These are phyloP conservation scores for Cicer judaicum DNA, from an alignment of 306 rosid genomes.

Conservation along the genomic window DNA sequence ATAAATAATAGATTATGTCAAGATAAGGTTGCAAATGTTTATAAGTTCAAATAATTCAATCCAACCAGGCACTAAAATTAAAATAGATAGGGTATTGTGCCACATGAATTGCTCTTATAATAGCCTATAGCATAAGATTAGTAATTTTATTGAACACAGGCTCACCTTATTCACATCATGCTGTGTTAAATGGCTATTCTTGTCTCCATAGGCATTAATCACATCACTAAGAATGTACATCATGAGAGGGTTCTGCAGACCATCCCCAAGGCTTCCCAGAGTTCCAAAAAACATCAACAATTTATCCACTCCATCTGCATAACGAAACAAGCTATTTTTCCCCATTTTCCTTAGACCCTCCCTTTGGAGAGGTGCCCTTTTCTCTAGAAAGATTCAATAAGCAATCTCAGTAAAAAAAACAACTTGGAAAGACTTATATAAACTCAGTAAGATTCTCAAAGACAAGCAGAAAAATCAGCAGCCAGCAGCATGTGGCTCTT, in stretches of 20 bases:
- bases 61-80: neutral
- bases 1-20: too few species aligned
- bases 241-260: conserved; percentile 78
- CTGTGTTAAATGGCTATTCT: conserved; percentile 45
- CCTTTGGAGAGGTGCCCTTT: conserved; percentile 15
- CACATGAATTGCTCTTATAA: neutral
- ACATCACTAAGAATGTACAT: conserved; percentile 85
- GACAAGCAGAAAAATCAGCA: conserved; percentile 37
- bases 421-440: conserved; percentile 38
- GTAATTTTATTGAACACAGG: conserved; percentile 14
- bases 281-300: conserved; percentile 78
- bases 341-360: conserved; percentile 59
- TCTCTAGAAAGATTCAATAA: conserved; percentile 35
- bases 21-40: too few species aligned
- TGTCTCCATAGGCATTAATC: conserved; percentile 71
- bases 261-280: conserved; percentile 87
- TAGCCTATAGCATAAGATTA: neutral
- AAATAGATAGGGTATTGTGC: neutral
- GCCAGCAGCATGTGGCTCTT: conserved; percentile 43
- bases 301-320: conserved; percentile 76
- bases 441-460: conserved; percentile 35
- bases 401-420: conserved; percentile 27
- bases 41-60: too few species aligned
- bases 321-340: conserved; percentile 65
- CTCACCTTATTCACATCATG: conserved; percentile 76